Evolutionary conservation across 305 asterid species (phyloP), one percentile per base, ranked within the genome.

Genomic region (Fraxinus platypoda): DNA sequence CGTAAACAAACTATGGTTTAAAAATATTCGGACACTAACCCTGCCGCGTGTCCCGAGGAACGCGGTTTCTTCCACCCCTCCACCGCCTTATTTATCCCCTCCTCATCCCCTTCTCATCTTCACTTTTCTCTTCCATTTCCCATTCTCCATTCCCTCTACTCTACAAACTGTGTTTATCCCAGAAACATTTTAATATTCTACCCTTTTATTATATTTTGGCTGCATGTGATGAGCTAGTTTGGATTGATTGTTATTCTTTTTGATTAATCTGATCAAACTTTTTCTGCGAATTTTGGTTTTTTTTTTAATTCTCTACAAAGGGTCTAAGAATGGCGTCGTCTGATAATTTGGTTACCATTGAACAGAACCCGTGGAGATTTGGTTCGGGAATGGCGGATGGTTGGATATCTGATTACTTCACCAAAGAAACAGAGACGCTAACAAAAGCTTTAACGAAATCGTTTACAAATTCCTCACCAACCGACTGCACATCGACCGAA

Each of bases 21-120:
- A n/a, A 23, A 62, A 62, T 23, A 62, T 23, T 25, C 34, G 73
- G 13, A 64, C 73, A 64, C 33, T 64, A 11, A 23, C 73, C 73
- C 83, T 59, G 94, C 89, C 94, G 88, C 95, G 93, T 93, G 94
- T 88, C 94, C 91, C 90, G 33, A 87, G 77, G 46, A 81, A 92
- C 96, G 96, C 97, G 97, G 79, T 90, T 90, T 83, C 85, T 64
- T 59, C 86, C 49, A 11, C 26, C 19, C 81, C 15, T 79, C 41
- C 86, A 31, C 94, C 94, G 92, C 84, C 91, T 89, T 87, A 91
- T 91, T 84, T 91, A 90, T 79, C 76, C 77, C 75, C 78, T 74
- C 75, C 12, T 41, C 2, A 35, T 71, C n/a, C n/a, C 77, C 70
- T 54, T 33, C 37, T 71, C 68, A 4, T 80, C 72, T 72, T 28